Evolutionary conservation across 768 basidiomycete species (phyloP).

Genomic region (Collybiopsis confluens): DNA sequence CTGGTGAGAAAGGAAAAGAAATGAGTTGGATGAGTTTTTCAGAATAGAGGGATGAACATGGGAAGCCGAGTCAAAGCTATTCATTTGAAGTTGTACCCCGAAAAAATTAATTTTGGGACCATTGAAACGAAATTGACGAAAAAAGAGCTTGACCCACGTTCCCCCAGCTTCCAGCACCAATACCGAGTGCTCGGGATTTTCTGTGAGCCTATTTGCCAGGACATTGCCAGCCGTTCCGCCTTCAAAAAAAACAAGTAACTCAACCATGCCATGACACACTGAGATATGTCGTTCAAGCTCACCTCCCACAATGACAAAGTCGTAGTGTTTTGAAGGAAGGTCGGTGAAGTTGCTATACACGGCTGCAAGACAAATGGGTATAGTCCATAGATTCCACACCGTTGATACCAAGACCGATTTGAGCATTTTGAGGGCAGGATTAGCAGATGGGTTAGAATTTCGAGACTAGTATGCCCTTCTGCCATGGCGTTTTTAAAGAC

Average conservation of each 20-base stretch:
- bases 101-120: no score
- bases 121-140: no score
- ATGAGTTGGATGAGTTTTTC: no score
- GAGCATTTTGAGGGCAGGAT: neutral
- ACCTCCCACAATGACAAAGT: slow-evolving; percentile 15
- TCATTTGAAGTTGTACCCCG: no score
- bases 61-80: neutral
- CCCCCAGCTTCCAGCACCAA: slow-evolving; percentile 13
- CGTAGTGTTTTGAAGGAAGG: slow-evolving; percentile 7
- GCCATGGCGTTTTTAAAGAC: no score
- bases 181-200: slow-evolving; percentile 7
- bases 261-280: slow-evolving; percentile 7
- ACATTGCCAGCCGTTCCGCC: slow-evolving; percentile 18
- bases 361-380: neutral
- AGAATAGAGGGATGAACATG: no score
- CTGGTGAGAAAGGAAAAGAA: slow-evolving; percentile 15
- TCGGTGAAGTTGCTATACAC: neutral
- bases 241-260: slow-evolving; percentile 9
- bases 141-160: neutral
- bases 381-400: neutral
- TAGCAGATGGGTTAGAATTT: no score
- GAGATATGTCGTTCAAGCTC: neutral
- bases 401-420: no score
- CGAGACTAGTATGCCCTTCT: no score
- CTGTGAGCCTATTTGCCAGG: slow-evolving; percentile 13